These are phyloP conservation scores for Trifolium dubium DNA, from an alignment of 306 rosid genomes.

Conservation along the genomic window DNA sequence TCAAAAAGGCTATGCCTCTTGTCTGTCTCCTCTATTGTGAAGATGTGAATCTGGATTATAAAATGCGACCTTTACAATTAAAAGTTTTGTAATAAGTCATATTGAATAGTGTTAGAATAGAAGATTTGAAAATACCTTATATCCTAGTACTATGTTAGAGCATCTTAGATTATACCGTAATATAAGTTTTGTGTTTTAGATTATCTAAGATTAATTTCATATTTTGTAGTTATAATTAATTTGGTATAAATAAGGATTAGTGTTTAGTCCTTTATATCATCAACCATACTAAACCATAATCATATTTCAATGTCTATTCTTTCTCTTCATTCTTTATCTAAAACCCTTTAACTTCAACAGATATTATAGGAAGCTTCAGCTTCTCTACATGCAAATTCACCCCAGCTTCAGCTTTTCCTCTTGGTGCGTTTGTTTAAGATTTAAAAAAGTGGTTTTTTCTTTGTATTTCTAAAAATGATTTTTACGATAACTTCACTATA, in stretches of 20 bases:
- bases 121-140: not conserved
- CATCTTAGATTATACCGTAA: not conserved
- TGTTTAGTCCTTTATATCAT: not conserved
- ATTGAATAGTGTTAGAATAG: not conserved
- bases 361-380: not conserved
- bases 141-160: not conserved
- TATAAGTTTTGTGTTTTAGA: not conserved
- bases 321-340: slow-evolving; percentile 6
- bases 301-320: not conserved
- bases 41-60: not conserved
- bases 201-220: not conserved
- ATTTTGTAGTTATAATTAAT: not conserved
- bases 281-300: not conserved
- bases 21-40: not conserved
- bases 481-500: too few relatives aligned
- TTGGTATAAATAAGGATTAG: not conserved
- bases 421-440: too few relatives aligned
- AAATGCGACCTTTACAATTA: not conserved
- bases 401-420: too few relatives aligned
- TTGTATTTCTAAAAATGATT: too few relatives aligned
- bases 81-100: not conserved
- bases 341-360: not conserved
- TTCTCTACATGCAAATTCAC: not conserved
- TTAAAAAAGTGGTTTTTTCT: too few relatives aligned
- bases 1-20: not conserved